phyloP scores from a whole-genome alignment of 2,329 filamentous ascomycete genomes.

The Simplicillium sp. region DNA sequence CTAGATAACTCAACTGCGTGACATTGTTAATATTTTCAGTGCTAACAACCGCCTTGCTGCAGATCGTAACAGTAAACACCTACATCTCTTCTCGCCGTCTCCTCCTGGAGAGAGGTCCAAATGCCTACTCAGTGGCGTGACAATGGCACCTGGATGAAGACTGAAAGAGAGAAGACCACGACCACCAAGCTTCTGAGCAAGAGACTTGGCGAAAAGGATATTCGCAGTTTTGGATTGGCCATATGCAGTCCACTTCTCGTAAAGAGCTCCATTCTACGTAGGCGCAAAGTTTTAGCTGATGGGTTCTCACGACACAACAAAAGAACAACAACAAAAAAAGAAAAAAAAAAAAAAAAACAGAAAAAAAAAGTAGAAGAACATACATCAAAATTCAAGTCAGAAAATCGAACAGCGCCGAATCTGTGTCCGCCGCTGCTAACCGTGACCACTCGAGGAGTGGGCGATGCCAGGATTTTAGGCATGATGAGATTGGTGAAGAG shows the following conservation, averaged over 20 bases:
- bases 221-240: constrained; percentile 20
- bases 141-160: constrained; percentile 14
- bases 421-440: constrained; percentile 30
- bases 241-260: constrained; percentile 13
- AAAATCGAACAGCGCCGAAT: constrained; percentile 26
- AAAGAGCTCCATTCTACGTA: constrained; percentile 2
- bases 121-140: background rate
- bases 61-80: background rate
- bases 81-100: background rate
- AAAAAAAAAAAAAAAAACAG: background rate
- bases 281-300: no score
- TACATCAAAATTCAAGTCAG: constrained; percentile 28
- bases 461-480: constrained; percentile 13
- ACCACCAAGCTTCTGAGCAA: constrained; percentile 12
- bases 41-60: background rate
- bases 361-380: background rate
- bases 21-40: background rate
- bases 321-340: background rate
- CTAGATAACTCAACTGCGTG: constrained; percentile 9
- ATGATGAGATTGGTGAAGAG: constrained; percentile 26
- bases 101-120: background rate
- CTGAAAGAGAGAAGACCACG: constrained; percentile 13
- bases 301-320: no score
- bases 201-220: constrained; percentile 11
- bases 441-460: constrained; percentile 23